Percentiles rank a stretch among this genome's conserved stretches.
Evolutionary conservation across 306 rosid genomes (phyloP).

Genomic region (Cicer cuneatum): DNA sequence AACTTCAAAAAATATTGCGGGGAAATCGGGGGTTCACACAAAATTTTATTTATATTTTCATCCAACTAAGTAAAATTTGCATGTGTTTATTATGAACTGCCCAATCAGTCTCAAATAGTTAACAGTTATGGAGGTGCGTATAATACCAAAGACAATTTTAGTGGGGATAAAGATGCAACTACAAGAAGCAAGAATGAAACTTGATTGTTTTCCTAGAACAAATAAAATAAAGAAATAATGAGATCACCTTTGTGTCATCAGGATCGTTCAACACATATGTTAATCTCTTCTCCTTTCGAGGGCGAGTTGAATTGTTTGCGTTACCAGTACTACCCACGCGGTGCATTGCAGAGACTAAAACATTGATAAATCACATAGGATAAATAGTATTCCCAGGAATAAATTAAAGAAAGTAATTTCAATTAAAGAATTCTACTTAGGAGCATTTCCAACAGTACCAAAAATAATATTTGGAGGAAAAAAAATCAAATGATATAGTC

Average conservation of each 20-base stretch:
- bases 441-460: slow-evolving; percentile 12
- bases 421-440: slow-evolving; percentile 22
- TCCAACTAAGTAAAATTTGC: slow-evolving; percentile 30
- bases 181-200: slow-evolving; percentile 36
- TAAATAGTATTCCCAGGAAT: slow-evolving; percentile 34
- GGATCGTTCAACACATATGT: slow-evolving; percentile 86
- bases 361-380: slow-evolving; percentile 27
- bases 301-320: slow-evolving; percentile 80
- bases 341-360: slow-evolving; percentile 80
- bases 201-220: slow-evolving; percentile 1
- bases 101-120: slow-evolving; percentile 16
- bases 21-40: slow-evolving; percentile 8
- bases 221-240: slow-evolving; percentile 32
- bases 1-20: neutral
- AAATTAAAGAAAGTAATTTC: slow-evolving; percentile 37
- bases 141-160: neutral
- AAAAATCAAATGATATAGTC: neutral
- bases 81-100: slow-evolving; percentile 11
- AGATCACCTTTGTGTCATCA: slow-evolving; percentile 79
- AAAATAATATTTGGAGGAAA: slow-evolving; percentile 1
- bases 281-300: slow-evolving; percentile 94
- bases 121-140: slow-evolving; percentile 10
- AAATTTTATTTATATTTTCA: slow-evolving; percentile 12
- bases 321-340: slow-evolving; percentile 98
- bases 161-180: slow-evolving; percentile 12